These are phyloP conservation scores for Papilionanthe hybrid DNA, from an alignment of 116 monocot species.

Conservation along the genomic window DNA sequence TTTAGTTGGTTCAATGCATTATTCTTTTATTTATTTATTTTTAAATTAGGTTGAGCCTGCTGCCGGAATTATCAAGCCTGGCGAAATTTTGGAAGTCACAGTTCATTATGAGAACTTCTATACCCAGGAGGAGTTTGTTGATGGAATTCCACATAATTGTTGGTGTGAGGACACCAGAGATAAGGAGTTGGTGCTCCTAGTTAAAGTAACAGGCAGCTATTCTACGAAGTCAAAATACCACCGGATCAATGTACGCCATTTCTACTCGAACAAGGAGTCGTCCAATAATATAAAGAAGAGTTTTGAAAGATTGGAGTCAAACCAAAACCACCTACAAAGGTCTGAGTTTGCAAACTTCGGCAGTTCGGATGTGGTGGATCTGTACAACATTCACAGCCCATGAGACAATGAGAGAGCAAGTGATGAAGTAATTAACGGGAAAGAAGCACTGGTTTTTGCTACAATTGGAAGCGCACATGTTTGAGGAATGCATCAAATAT, in stretches of 20 bases:
- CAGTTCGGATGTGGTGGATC: constrained; percentile 17
- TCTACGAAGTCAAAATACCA: constrained; percentile 47
- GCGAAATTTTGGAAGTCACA: constrained; percentile 57
- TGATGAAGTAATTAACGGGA: too few relatives aligned
- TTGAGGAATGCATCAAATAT: not conserved
- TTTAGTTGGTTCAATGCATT: too few relatives aligned
- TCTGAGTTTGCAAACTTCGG: constrained; percentile 36
- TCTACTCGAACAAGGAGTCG: constrained; percentile 19
- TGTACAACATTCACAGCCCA: not conserved
- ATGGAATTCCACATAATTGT: constrained; percentile 75
- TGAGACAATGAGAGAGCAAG: not conserved
- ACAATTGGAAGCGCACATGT: not conserved
- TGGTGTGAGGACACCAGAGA: constrained; percentile 75
- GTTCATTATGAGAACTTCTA: constrained; percentile 66
- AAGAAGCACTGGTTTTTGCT: not conserved
- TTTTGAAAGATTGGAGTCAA: constrained; percentile 21
- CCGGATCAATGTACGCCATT: constrained; percentile 50
- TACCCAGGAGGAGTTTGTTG: constrained; percentile 66
- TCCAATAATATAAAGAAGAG: not conserved
- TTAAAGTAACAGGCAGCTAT: constrained; percentile 58
- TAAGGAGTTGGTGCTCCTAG: constrained; percentile 47
- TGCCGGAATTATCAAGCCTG: constrained; percentile 59
- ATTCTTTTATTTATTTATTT: not conserved
- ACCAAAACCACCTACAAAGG: constrained; percentile 42
- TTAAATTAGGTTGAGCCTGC: constrained; percentile 62